phyloP scores from a whole-genome alignment of 306 rosid genomes.

The Abrus precatorius region DNA sequence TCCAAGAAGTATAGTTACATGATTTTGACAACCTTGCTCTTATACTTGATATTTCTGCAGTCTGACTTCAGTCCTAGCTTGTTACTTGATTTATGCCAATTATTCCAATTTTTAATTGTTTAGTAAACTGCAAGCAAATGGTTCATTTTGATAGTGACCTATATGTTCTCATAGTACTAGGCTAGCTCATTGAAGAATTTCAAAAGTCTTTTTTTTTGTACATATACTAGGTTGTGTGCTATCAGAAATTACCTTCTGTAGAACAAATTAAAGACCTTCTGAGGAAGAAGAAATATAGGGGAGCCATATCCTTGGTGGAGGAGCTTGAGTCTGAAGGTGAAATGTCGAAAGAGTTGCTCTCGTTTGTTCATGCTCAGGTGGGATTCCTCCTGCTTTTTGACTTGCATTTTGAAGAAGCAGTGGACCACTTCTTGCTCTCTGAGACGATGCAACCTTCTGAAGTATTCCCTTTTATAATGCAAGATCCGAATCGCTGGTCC shows the following conservation, averaged over 20 bases:
- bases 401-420: constrained; percentile 96
- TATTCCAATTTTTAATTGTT: constrained; percentile 29
- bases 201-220: constrained; percentile 21
- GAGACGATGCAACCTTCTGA: constrained; percentile 97
- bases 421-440: constrained; percentile 88
- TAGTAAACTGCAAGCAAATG: constrained; percentile 21
- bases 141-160: neutral
- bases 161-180: constrained; percentile 24
- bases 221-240: constrained; percentile 79
- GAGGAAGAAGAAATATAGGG: constrained; percentile 89
- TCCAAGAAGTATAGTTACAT: no score
- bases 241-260: constrained; percentile 78
- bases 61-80: constrained; percentile 2
- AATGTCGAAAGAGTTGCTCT: constrained; percentile 85
- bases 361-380: constrained; percentile 96
- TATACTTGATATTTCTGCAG: constrained; percentile 1
- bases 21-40: neutral
- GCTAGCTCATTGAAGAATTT: constrained; percentile 31
- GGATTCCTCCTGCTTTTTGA: constrained; percentile 98
- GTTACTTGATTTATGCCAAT: constrained; percentile 16
- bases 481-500: constrained; percentile 99
- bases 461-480: constrained; percentile 93
- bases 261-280: constrained; percentile 93
- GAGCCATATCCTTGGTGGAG: constrained; percentile 87
- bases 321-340: constrained; percentile 93